Evolutionary conservation across 768 basidiomycete species (phyloP), one percentile per base, ranked within the genome.

Genomic region (Mycena metata): DNA sequence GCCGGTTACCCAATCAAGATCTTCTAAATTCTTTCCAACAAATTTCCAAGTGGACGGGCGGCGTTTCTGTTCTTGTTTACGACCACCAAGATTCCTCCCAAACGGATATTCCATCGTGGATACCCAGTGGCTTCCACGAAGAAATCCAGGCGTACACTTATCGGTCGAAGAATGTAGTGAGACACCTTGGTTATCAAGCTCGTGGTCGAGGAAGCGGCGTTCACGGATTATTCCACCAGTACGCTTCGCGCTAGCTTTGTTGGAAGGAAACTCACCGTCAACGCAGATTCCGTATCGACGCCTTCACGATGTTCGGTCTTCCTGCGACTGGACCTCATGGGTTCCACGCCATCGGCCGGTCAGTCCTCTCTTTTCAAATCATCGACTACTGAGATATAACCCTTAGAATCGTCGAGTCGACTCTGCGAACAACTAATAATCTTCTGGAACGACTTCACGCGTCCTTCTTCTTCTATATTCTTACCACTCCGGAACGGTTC

Each of bases 401-500:
- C 35, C 15, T 12, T 26, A 96, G 96, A 49, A 86, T 91, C 50
- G 76, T 96, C 42, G 98, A 99, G 80, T 96, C 95, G 1, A 90
- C 93, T 16, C 84, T 98, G 36, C 88, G 96, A 65, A 94, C 96
- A 16, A 88, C 90, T 76, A 98, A 98, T 79, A 99, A 99, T 76
- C 86, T 99, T 8, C 86, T 98, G 21, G 98, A 99, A 76, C 90
- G 98, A 17, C 88, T 99, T 23, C 98, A 99, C 77, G 96, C 96
- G 2, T 99, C 97, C 0, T 96, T 97, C 80, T 98, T 99, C 83
- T 96, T 99, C 82, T 99, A 96, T 81, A 84, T 99, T 68, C 81
- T 95, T 66, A 86, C 91, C 16, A 82, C 78, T 23, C 80, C 83
- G 2, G 79, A 83, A 42, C 86, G 84, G 2, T 98, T 97, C 81